Conservation (phyloP, 768 basidiomycete genomes). For the Lactarius hengduanensis region DNA sequence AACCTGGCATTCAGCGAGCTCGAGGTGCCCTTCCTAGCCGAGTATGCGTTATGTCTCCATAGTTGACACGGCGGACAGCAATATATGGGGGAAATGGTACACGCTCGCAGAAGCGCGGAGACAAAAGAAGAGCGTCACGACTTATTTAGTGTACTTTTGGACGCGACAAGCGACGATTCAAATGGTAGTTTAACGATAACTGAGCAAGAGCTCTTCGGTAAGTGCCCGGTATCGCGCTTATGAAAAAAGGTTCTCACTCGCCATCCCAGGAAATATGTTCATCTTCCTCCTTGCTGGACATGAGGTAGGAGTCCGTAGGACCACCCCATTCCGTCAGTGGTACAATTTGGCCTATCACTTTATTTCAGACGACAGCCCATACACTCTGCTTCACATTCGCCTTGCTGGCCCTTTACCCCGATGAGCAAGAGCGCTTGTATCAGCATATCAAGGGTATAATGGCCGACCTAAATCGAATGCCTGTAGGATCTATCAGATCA, state of each 20-base stretch:
- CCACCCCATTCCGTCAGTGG: neutral
- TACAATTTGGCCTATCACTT: neutral
- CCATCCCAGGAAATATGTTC: conserved; percentile 32
- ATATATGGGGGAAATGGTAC: conserved; percentile 35
- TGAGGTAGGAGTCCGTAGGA: conserved; percentile 28
- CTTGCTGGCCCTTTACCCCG: conserved; percentile 43
- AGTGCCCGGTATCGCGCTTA: neutral
- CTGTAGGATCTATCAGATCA: conserved; percentile 3
- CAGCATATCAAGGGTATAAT: conserved; percentile 38
- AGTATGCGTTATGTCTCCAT: neutral
- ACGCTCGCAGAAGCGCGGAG: conserved; percentile 21
- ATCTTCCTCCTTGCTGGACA: conserved; percentile 40
- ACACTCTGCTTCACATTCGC: conserved; percentile 42
- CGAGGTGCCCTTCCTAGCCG: conserved; percentile 33
- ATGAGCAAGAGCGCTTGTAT: conserved; percentile 43
- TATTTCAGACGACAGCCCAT: conserved; percentile 39
- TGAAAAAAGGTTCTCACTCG: neutral
- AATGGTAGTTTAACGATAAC: conserved; percentile 22
- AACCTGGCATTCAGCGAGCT: conserved; percentile 45
- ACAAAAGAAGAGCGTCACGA: conserved; percentile 30
- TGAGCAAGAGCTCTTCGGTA: conserved; percentile 31
- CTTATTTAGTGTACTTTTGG: conserved; percentile 28
- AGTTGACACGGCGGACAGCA: conserved; percentile 12
- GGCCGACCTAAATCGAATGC: conserved; percentile 32
- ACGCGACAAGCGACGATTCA: conserved; percentile 23